Percentiles rank a stretch among this genome's conserved stretches.
These are phyloP conservation scores for Xylaria sp. DNA, from an alignment of 2,329 filamentous ascomycete genomes.

Conservation along the genomic window DNA sequence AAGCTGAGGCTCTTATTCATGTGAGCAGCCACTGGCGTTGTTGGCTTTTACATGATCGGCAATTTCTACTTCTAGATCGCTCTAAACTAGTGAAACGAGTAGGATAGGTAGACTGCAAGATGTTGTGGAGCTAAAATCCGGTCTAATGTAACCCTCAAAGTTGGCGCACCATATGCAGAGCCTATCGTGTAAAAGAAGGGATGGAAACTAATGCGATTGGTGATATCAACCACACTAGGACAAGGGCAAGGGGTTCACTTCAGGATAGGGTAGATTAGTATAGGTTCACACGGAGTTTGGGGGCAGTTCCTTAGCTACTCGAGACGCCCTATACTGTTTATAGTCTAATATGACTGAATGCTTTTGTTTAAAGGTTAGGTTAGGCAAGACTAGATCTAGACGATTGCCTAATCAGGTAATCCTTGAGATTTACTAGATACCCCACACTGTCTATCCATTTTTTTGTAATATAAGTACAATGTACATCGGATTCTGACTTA, in stretches of 20 bases:
- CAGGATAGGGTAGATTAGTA: neutral
- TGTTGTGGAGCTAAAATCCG: neutral
- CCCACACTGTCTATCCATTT: neutral
- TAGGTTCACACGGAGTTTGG: neutral
- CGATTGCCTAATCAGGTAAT: neutral
- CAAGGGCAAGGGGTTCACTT: neutral
- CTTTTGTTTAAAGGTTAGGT: neutral
- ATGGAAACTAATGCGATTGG: slow-evolving; percentile 28
- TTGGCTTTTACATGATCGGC: slow-evolving; percentile 9
- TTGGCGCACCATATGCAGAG: neutral
- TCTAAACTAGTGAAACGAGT: neutral
- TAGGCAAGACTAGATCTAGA: no score
- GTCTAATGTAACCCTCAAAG: neutral
- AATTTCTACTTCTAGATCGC: neutral
- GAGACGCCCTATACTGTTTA: neutral
- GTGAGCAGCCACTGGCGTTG: slow-evolving; percentile 15
- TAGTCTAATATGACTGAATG: no score
- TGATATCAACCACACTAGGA: neutral
- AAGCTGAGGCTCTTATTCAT: slow-evolving; percentile 2
- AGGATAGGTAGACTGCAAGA: neutral
- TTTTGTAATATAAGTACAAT: no score
- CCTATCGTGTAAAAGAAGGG: neutral
- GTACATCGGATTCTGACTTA: no score
- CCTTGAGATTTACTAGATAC: neutral
- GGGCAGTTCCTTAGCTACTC: neutral